Conservation (phyloP, 352 stramenopile species). For the Globisporangium sylvaticum region DNA sequence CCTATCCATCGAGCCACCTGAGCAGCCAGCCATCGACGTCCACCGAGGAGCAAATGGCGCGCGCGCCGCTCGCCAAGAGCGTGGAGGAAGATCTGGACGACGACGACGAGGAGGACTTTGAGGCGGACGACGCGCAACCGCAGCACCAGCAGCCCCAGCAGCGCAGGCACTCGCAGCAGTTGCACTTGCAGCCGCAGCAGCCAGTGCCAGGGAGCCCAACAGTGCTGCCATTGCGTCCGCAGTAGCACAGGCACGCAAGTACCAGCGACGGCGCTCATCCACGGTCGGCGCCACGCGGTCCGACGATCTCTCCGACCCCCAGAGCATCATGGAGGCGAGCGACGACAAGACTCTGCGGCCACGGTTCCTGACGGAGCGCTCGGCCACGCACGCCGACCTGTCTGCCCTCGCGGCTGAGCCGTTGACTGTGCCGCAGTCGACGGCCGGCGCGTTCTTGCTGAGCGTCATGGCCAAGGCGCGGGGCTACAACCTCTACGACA, state of each 20-base stretch:
- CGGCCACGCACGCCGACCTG: slow-evolving; percentile 41
- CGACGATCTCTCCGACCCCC: slow-evolving; percentile 10
- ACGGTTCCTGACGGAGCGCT: slow-evolving; percentile 52
- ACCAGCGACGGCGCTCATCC: slow-evolving; percentile 11
- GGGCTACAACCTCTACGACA: slow-evolving; percentile 19
- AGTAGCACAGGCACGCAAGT: background rate
- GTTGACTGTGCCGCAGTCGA: slow-evolving; percentile 36
- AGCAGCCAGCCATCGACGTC: background rate
- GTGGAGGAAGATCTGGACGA: slow-evolving; percentile 22
- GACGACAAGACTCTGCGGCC: slow-evolving; percentile 37
- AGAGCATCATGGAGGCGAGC: slow-evolving; percentile 14
- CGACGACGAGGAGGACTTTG: slow-evolving; percentile 17
- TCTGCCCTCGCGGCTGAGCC: slow-evolving; percentile 1
- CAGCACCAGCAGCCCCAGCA: background rate
- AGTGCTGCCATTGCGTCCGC: background rate
- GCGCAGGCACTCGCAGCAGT: background rate
- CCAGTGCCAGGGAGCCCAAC: background rate
- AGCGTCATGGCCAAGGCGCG: slow-evolving; percentile 38
- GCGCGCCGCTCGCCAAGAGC: slow-evolving; percentile 17
- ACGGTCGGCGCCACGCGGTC: background rate
- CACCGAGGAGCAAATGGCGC: slow-evolving; percentile 1
- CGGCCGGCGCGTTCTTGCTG: slow-evolving; percentile 53
- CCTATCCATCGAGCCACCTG: background rate
- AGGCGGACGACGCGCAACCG: background rate
- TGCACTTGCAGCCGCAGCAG: background rate